These are phyloP conservation scores for Seiridium unicorne DNA, from an alignment of 2,329 filamentous ascomycete genomes.

Conservation along the genomic window DNA sequence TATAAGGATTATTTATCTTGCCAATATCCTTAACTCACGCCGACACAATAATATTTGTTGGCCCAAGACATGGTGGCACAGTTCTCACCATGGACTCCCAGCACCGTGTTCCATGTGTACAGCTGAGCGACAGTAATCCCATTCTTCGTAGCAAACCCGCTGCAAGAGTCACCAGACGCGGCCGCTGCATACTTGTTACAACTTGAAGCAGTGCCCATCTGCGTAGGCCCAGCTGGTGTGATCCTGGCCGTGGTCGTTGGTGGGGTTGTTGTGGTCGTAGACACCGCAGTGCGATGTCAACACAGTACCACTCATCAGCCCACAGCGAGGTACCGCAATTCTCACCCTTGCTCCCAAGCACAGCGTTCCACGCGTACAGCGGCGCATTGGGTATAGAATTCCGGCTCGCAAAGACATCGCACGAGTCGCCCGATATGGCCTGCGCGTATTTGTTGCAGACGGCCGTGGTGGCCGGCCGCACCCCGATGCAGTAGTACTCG, in stretches of 20 bases:
- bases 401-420: conserved; percentile 8
- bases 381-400: conserved; percentile 3
- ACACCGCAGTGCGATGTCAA: neutral
- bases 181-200: conserved; percentile 27
- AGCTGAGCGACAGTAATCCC: conserved; percentile 3
- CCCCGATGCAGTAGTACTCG: conserved; percentile 11
- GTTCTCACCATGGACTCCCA: conserved; percentile 20
- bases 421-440: conserved; percentile 21
- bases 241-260: neutral
- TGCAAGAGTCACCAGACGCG: conserved; percentile 20
- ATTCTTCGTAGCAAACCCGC: neutral
- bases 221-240: conserved; percentile 20
- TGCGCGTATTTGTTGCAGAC: conserved; percentile 23
- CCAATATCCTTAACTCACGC: no score
- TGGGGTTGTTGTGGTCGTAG: neutral
- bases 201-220: conserved; percentile 20
- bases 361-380: conserved; percentile 8
- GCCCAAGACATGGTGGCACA: conserved; percentile 20
- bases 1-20: no score
- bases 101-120: conserved; percentile 14
- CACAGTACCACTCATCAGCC: conserved; percentile 11
- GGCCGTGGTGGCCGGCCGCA: neutral
- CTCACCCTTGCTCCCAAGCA: conserved; percentile 4
- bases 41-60: conserved; percentile 23
- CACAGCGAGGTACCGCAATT: conserved; percentile 9